Conservation (phyloP, 2,329 filamentous ascomycete genomes). For the Trichoderma breve region DNA sequence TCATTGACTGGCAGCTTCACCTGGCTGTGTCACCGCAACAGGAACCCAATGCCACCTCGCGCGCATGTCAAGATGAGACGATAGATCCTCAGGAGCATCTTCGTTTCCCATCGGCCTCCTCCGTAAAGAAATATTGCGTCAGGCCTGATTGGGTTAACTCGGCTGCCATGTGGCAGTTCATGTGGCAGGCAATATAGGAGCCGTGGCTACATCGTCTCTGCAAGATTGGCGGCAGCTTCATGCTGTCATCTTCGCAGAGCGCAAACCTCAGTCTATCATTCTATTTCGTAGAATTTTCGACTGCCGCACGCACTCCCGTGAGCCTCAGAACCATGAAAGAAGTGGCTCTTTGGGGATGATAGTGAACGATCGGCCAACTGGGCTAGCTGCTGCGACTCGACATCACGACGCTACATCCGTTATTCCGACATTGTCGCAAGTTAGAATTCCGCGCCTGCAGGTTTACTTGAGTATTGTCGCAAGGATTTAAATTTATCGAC, state of each 20-base stretch:
- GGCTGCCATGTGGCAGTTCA: not conserved
- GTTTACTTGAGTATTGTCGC: not conserved
- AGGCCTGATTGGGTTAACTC: not conserved
- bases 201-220: not conserved
- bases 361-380: not conserved
- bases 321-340: not conserved
- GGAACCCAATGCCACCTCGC: not conserved
- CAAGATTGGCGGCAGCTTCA: not conserved
- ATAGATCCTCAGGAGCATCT: not conserved
- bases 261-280: conserved; percentile 12
- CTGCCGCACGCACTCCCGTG: not conserved
- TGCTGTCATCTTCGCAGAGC: conserved; percentile 13
- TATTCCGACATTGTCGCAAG: not conserved
- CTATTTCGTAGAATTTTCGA: not conserved
- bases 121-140: not conserved
- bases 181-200: not conserved
- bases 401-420: not conserved
- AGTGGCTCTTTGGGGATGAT: not conserved
- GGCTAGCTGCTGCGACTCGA: not conserved
- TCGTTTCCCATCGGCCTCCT: not conserved
- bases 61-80: not conserved
- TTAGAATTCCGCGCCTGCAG: not conserved
- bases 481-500: not conserved
- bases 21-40: not conserved
- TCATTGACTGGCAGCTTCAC: not conserved